A percentile compares a stretch with the other conserved stretches of the same genome.
Evolutionary conservation across 2,329 filamentous ascomycete species (phyloP).

Genomic region (Ophiostoma sp.): DNA sequence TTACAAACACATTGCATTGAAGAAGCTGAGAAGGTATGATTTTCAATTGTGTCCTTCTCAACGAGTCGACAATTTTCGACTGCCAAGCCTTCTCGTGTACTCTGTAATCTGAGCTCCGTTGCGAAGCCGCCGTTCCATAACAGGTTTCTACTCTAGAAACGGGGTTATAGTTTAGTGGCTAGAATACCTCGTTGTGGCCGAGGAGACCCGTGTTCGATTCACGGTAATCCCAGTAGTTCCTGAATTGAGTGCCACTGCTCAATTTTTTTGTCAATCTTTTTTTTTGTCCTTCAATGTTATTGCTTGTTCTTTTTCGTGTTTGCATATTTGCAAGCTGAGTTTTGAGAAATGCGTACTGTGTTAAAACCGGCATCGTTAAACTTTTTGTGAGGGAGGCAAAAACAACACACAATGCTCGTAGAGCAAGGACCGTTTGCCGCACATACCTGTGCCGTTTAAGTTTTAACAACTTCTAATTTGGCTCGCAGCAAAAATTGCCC

Average conservation of each 20-base stretch:
- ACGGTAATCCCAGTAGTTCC: constrained; percentile 29
- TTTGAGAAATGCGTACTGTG: too few species aligned
- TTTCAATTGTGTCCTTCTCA: too few species aligned
- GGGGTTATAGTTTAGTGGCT: constrained; percentile 31
- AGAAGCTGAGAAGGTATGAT: too few species aligned
- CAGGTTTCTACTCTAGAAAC: constrained; percentile 19
- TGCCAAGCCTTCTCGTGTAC: not conserved
- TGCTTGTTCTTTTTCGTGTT: not conserved
- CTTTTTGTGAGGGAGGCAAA: too few species aligned
- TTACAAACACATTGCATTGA: too few species aligned
- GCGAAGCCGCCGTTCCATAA: not conserved
- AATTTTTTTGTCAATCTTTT: not conserved
- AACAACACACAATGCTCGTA: too few species aligned
- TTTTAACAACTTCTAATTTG: too few species aligned
- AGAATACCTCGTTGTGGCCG: constrained; percentile 32
- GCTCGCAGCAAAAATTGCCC: too few species aligned
- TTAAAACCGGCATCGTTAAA: too few species aligned
- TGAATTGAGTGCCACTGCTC: not conserved
- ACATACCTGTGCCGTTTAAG: too few species aligned
- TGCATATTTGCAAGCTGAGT: not conserved
- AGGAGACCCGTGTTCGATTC: constrained; percentile 33
- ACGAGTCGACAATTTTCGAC: not conserved
- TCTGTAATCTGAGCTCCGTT: not conserved
- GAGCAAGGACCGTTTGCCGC: too few species aligned
- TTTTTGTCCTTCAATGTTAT: not conserved